Base-by-base conservation (phyloP, 768 basidiomycete species). In the Lentinula lateritia region DNA sequence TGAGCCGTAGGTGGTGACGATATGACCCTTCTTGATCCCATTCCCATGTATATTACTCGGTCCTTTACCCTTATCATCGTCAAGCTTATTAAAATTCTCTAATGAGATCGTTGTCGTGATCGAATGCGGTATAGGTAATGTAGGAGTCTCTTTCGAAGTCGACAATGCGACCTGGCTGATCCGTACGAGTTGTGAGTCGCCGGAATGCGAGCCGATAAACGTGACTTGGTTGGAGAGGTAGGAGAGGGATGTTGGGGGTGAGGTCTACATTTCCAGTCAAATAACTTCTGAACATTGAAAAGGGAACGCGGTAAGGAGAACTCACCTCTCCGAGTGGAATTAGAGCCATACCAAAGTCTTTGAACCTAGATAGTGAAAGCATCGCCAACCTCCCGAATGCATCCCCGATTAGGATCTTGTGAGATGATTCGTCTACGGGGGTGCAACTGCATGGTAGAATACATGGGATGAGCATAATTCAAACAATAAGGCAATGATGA, bases 141-240 rank as follows among this genome's bases (percentile, higher is more conserved):
- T 84, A 1, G 78, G 78, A 3, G 66, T 57, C 15, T 76, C 73
- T 9, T 74, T 64, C 8, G 38, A 32, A 12, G 38, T n/a, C 15
- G 79, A 76, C n/a, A 75, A 63, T 0, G 87, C 81, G 1, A 72
- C 74, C 39, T 73, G 65, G 10, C 76, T 81, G 59, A 96, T 81
- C 55, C 81, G 79, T 2, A 95, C 66, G 9, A 95, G 73, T 64
- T 93, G 90, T 1, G 92, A 89, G 69, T 95, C 87, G 16, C 92
- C 92, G 15, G 82, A 76, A 65, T 93, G 89, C 6, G 93, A 95
- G 16, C 93, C 91, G 20, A 94, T 76, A 67, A 87, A 96, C 7
- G 94, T 64, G 8, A 82, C 73, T 70, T 91, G 87, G 52, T 83
- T 80, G 5, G 85, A 78, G 12, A 97, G 78, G 66, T 93, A 88